Percentiles rank a stretch among this genome's conserved stretches.
These are phyloP conservation scores for Austroboletus novae-zelandiae DNA, from an alignment of 1,284 basidiomycete species.

Conservation along the genomic window DNA sequence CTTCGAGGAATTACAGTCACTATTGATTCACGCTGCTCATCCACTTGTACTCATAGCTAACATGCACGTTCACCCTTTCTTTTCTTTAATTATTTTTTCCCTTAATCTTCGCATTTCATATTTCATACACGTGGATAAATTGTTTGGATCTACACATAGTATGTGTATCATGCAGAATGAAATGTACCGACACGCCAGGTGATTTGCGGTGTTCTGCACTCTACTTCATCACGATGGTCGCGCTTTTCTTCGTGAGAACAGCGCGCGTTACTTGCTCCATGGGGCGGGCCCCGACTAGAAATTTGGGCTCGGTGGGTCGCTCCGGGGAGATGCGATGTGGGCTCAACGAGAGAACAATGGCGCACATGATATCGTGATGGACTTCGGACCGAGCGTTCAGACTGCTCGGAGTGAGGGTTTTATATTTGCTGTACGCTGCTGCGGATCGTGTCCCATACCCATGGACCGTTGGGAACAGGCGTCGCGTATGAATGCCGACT, in stretches of 20 bases:
- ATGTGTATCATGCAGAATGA: constrained; percentile 12
- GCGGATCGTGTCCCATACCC: no score
- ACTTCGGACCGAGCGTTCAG: not conserved
- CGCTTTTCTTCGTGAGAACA: no score
- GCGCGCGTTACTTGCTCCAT: not conserved
- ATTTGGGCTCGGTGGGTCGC: not conserved
- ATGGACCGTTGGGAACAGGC: no score
- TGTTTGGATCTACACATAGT: constrained; percentile 23
- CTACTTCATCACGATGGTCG: no score
- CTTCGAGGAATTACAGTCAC: constrained; percentile 7
- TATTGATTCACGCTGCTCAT: constrained; percentile 14
- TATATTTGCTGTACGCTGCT: no score
- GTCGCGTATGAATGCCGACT: no score
- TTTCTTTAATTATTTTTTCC: not conserved
- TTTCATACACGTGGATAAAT: not conserved
- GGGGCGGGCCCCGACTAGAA: no score
- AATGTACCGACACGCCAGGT: constrained; percentile 2
- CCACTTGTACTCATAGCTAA: constrained; percentile 25
- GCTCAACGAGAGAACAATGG: not conserved
- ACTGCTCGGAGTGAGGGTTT: no score
- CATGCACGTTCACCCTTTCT: constrained; percentile 6
- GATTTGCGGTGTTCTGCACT: not conserved
- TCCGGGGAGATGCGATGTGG: constrained; percentile 5
- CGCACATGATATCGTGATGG: not conserved
- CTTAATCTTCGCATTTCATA: not conserved